Evolutionary conservation across 352 stramenopile species (phyloP).

Genomic region (Phytophthora brassicae): DNA sequence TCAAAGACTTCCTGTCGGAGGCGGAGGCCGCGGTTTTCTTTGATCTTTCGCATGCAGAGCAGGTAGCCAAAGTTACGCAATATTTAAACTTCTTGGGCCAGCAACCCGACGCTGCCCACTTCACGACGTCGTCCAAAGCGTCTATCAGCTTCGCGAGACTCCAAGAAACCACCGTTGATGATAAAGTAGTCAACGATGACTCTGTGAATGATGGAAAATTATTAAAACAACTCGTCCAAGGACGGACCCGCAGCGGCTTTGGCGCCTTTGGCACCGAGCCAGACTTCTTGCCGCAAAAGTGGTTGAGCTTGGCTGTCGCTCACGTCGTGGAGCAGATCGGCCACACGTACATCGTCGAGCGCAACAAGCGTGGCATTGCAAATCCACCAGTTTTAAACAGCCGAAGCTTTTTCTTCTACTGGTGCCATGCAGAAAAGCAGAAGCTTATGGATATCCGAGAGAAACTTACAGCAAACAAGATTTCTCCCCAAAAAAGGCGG

Average conservation of each 20-base stretch:
- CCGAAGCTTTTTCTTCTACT: constrained; percentile 86
- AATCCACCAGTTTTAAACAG: constrained; percentile 68
- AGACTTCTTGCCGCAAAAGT: constrained; percentile 62
- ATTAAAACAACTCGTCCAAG: constrained; percentile 40
- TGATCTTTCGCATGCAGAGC: constrained; percentile 41
- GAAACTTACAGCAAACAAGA: constrained; percentile 39
- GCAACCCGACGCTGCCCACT: constrained; percentile 47
- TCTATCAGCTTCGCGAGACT: constrained; percentile 50
- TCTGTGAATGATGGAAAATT: constrained; percentile 16
- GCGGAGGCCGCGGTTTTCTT: constrained; percentile 58
- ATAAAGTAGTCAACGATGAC: neutral
- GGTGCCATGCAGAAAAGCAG: constrained; percentile 87
- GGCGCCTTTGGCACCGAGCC: constrained; percentile 66
- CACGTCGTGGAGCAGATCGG: constrained; percentile 51
- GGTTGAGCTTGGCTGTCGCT: constrained; percentile 66
- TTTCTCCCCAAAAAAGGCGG: constrained; percentile 10
- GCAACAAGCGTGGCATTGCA: constrained; percentile 42
- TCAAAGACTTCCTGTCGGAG: constrained; percentile 60
- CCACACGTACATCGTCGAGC: constrained; percentile 72
- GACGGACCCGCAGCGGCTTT: constrained; percentile 66
- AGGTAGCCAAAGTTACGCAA: constrained; percentile 59
- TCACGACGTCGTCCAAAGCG: constrained; percentile 55
- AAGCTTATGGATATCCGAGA: constrained; percentile 77
- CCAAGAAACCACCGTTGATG: neutral
- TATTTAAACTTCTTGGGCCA: constrained; percentile 67